phyloP scores from a whole-genome alignment of 257 asterid species.

The Jacaranda copaia region DNA sequence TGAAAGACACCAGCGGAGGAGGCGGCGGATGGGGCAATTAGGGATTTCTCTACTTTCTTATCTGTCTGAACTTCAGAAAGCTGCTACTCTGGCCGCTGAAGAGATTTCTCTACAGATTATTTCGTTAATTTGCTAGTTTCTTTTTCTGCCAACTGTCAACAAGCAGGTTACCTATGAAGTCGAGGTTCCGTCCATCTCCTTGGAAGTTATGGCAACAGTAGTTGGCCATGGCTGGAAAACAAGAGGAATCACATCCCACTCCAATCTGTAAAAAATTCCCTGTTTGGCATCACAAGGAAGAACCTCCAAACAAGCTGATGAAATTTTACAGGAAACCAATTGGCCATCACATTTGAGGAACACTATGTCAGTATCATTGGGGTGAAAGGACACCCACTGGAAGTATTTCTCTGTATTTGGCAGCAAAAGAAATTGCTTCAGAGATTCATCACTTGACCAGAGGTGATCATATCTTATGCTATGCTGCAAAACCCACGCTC shows the following conservation, averaged over 20 bases:
- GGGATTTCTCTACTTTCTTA: conserved; percentile 80
- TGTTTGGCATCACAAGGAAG: conserved; percentile 23
- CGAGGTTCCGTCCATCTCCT: background rate
- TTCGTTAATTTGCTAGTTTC: too few relatives aligned
- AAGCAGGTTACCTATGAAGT: background rate
- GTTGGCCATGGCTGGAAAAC: conserved; percentile 35
- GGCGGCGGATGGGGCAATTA: conserved; percentile 88
- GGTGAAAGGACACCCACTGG: conserved; percentile 26
- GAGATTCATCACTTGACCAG: conserved; percentile 34
- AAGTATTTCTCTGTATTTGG: conserved; percentile 22
- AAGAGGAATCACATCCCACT: conserved; percentile 33
- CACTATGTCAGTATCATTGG: conserved; percentile 4
- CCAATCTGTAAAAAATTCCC: conserved; percentile 30
- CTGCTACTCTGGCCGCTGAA: conserved; percentile 80
- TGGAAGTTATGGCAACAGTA: background rate
- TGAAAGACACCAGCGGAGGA: conserved; percentile 38
- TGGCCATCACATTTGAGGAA: conserved; percentile 34
- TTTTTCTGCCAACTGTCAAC: too few relatives aligned
- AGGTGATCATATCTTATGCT: conserved; percentile 22
- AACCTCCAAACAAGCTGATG: conserved; percentile 30
- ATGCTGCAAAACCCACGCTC: conserved; percentile 31
- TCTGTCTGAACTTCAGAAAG: conserved; percentile 85
- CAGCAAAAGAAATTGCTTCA: conserved; percentile 8
- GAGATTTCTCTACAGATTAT: conserved; percentile 66
- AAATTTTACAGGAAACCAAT: conserved; percentile 19